Base-by-base conservation (phyloP, 768 basidiomycete species). In the Leccinum uliginosum region DNA sequence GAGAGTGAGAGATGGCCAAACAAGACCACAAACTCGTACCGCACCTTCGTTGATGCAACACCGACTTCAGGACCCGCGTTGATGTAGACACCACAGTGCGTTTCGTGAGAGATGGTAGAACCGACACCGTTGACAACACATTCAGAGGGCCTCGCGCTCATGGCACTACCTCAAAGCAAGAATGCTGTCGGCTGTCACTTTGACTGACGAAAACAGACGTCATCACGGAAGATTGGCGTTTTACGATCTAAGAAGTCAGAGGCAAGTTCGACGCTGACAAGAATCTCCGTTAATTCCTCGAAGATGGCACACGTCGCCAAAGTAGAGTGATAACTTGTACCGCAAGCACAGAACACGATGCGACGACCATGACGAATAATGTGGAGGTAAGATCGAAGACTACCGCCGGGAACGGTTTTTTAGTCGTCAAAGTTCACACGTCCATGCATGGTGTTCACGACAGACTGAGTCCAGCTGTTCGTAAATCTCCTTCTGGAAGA, bases 401-500 rank as follows among this genome's bases (percentile, higher is more conserved):
- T 97, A 70, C n/a, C n/a, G n/a, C 97, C 97, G 44, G 98, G 86
- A 10, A 89, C 98, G 69, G 98, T 91, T 61, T 81, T 82, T 75
- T 91, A 83, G 53, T 81, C 85, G 69, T 98, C 97, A 65, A 99
- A 99, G 82, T 97, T 98, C 79, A 99, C 91, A 65, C 97, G 93
- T 59, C 97, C 97, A 83, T 97, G 91, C 97, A 99, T 99, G 51
- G 97, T 99, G 83, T 99, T 99, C 75, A 98, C 93, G 60, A 98
- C 97, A 26, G 93, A 96, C 70, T n/a, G n/a, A n/a, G n/a, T 99
- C 97, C 51, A 96, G 96, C 73, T 98, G 96, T 71, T 98, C 92
- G 79, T 93, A 98, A 65, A 98, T 98, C 75, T 99, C 97, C 79
- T 99, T 99, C 73, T 98, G 96, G 97, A 99, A 98, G 78, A 99